Conservation (phyloP, 805 yeast genomes). For the Wickerhamomyces tratensis region DNA sequence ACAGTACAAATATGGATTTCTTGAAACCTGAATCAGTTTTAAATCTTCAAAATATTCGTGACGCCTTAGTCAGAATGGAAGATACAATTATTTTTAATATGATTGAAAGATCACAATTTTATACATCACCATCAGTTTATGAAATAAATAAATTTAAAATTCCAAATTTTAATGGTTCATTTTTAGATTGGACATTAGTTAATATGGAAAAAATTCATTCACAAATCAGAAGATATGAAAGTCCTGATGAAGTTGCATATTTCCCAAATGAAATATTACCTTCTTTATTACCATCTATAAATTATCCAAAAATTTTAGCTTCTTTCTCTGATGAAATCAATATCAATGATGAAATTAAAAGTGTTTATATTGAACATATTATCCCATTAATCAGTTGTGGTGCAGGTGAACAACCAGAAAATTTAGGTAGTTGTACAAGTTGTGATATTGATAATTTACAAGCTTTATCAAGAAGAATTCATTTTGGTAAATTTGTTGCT, state of each 20-base stretch:
- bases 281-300: conserved; percentile 70
- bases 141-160: conserved; percentile 44
- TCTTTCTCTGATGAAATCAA: conserved; percentile 64
- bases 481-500: conserved; percentile 96
- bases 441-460: conserved; percentile 84
- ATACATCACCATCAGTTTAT: conserved; percentile 67
- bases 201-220: conserved; percentile 71
- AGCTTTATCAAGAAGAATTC: conserved; percentile 84
- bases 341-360: conserved; percentile 60
- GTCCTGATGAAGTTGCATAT: conserved; percentile 92
- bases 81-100: conserved; percentile 90
- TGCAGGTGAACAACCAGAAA: conserved; percentile 70
- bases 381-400: conserved; percentile 65
- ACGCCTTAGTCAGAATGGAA: conserved; percentile 84
- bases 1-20: conserved; percentile 55
- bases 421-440: conserved; percentile 77
- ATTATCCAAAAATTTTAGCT: conserved; percentile 75
- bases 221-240: conserved; percentile 80
- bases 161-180: conserved; percentile 67
- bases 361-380: conserved; percentile 60
- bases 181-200: conserved; percentile 76
- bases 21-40: conserved; percentile 75
- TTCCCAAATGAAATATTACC: conserved; percentile 57
- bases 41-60: conserved; percentile 73
- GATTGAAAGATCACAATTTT: conserved; percentile 89